Evolutionary conservation across 345 rosid species (phyloP), one percentile per base, ranked within the genome.

Genomic region (Balakata baccata): DNA sequence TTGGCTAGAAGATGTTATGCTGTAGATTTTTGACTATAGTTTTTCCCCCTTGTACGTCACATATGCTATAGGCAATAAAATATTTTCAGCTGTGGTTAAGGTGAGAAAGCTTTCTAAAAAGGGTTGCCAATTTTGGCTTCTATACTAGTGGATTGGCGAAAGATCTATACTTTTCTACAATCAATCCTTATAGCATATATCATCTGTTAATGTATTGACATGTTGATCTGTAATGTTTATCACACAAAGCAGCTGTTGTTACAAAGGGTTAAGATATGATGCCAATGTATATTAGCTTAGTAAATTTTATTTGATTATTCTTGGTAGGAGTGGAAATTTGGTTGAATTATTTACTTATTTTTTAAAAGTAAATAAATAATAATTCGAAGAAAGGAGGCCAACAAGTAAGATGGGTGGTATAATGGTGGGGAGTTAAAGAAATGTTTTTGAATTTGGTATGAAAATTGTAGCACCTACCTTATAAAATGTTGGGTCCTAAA

Each of bases 91-190:
- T 59, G 64, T 74, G 81, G 74, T 70, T 70, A 69, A 78, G 81
- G 75, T 65, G 77, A 65, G 72, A 74, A 68, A 76, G 72, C 52
- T 64, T 68, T 69, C 11, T 29, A 17, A 0, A 54, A 38, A 65
- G 57, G 77, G 72, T 82, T 78, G 73, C 66, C 59, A 53, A 57
- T 74, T 81, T 74, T 81, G 77, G 77, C 75, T 69, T 64, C 64
- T 77, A 74, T 70, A 64, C 63, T 74, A 66, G 6, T 13, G 65
- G 79, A 78, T 76, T 72, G 78, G 81, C 66, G 47, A 65, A 70
- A 72, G 17, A 29, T 29, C 47, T 25, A 23, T 6, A 3, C 18
- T 8, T 23, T 3, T 76, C 75, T 64, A 69, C 47, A 71, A 63
- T 54, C 54, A 23, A 17, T 52, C n/a, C 20, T 64, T 46, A 16